Base-by-base conservation (phyloP, 106 monocot genomes). In the Ottelia alismoides region DNA sequence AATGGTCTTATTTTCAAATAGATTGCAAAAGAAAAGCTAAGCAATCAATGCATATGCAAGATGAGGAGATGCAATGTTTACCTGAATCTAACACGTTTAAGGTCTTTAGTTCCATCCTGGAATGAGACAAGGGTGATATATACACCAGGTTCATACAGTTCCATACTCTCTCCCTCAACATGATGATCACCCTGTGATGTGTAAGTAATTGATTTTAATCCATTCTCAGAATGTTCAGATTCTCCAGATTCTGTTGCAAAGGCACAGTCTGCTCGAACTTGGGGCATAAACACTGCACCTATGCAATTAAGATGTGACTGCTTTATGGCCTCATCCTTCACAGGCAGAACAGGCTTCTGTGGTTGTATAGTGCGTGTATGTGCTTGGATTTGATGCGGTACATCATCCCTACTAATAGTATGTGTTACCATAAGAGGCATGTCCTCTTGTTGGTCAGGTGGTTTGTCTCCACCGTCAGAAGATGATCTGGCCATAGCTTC, bases 61-160 rank as follows among this genome's bases (percentile, higher is more conserved):
- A n/a, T n/a, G n/a, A n/a, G n/a, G n/a, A n/a, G n/a, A n/a, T n/a
- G n/a, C n/a, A n/a, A n/a, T n/a, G n/a, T n/a, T n/a, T 12, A 92
- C 92, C 92, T 92, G 82, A 92, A 92, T 22, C 92, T 70, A 25
- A 92, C 92, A 27, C 92, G 63, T 60, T 79, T 86, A 64, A 92
- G 72, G 56, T 87, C 92, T 60, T 82, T 76, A 2, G 76, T 79
- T 45, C 86, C 92, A 79, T 92, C 86, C 25, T 51, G 64, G 57
- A 92, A 74, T 18, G 82, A 70, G 27, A 83, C 68, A 18, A 92
- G 82, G 30, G 86, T 92, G 50, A 92, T 92, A 74, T 92, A 92
- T 28, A 92, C 86, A 48, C 92, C 92, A 29, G 86, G 79, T 56
- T 92, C 92, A 58, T 83, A 92, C 31, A 86, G 92, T 54, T 92